Evolutionary conservation across 108 stramenopile species (phyloP), one percentile per base, ranked within the genome.

Genomic region (Craspedostauros australis): DNA sequence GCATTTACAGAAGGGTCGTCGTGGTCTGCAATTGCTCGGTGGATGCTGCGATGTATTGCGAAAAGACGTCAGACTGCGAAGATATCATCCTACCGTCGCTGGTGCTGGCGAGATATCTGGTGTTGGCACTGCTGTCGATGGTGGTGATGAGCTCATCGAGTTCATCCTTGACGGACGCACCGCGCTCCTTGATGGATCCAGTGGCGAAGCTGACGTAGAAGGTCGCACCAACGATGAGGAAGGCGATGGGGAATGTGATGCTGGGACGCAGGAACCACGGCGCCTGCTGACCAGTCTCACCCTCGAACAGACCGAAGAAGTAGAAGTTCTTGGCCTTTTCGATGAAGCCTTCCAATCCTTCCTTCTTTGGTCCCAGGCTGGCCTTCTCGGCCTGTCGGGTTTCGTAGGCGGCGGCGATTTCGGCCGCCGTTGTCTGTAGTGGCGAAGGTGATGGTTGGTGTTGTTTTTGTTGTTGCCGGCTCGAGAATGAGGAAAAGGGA

Each of bases 251-350:
- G 48, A 95, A 95, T 1, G 94, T 95, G 54, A 95, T 93, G 46
- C 75, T 80, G 21, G 95, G 95, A 39, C 80, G 77, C 42, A 95
- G 71, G 63, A 84, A 87, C 95, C 95, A 95, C 21, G 95, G 95
- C 1, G 94, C 84, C 58, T 85, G 68, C 65, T 93, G 70, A 22
- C 92, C 95, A 11, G 92, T 91, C 64, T 94, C 89, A 24, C 85
- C 84, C 63, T 94, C 95, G 54, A 95, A 95, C 46, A 95, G 77
- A 15, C 95, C 95, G 58, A 94, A 95, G 62, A 95, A 90, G 57
- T 95, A 95, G 32, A 83, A 91, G 21, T 63, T 71, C 55, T 82
- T 82, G 15, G 78, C 61, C 73, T 79, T 86, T 25, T 79, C 81
- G 39, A 91, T 65, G 18, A 57, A 78, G 45, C 70, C 75, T 28